Evolutionary conservation across 176 grass and related monocot species (phyloP).

Genomic region (Oryza australiensis): DNA sequence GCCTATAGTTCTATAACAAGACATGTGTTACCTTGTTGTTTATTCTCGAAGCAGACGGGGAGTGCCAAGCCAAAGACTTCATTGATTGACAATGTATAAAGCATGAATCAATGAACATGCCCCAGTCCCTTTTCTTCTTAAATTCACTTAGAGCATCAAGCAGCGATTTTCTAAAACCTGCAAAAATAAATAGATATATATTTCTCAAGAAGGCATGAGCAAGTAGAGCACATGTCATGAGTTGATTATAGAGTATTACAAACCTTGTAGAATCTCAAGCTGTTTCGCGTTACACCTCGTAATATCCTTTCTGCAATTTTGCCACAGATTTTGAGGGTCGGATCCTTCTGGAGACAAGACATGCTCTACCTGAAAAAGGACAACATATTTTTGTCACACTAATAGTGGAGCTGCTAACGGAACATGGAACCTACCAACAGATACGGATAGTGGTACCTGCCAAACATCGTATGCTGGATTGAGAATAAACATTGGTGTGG

Average conservation of each 20-base stretch:
- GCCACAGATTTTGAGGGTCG: slow-evolving; percentile 61
- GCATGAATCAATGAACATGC: slow-evolving; percentile 80
- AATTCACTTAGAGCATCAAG: slow-evolving; percentile 57
- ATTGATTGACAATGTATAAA: slow-evolving; percentile 74
- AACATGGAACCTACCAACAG: slow-evolving; percentile 15
- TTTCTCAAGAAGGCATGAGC: not conserved
- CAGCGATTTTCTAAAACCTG: slow-evolving; percentile 70
- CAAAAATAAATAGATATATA: not conserved
- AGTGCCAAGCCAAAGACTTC: slow-evolving; percentile 63
- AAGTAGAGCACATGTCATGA: slow-evolving; percentile 7
- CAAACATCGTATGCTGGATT: slow-evolving; percentile 90
- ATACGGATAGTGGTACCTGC: slow-evolving; percentile 60
- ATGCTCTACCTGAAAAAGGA: slow-evolving; percentile 63
- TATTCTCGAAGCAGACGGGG: slow-evolving; percentile 61
- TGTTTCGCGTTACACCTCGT: slow-evolving; percentile 63
- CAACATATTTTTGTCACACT: not conserved
- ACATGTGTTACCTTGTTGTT: slow-evolving; percentile 56
- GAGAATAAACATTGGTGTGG: slow-evolving; percentile 76
- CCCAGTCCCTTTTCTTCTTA: slow-evolving; percentile 64
- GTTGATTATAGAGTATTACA: not conserved
- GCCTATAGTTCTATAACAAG: not conserved
- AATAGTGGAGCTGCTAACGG: slow-evolving; percentile 9
- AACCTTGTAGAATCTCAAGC: slow-evolving; percentile 68
- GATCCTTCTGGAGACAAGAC: slow-evolving; percentile 69
- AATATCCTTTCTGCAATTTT: slow-evolving; percentile 71